phyloP scores from a whole-genome alignment of 2,329 filamentous ascomycete species.

The Microthyrium microscopicum region DNA sequence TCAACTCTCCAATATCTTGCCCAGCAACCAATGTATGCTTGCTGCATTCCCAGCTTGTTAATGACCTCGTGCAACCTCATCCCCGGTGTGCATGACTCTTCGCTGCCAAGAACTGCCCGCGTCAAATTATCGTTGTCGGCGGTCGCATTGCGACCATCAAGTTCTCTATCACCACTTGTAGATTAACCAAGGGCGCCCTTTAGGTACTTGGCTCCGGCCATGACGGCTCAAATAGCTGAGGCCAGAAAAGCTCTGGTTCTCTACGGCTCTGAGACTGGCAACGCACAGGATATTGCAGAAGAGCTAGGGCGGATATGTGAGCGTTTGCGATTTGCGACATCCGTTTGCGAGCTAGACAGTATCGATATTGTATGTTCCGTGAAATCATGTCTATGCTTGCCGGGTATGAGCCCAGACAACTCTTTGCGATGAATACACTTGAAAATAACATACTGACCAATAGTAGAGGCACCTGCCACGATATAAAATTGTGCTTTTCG shows the following conservation, averaged over 20 bases:
- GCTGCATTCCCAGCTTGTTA: too few relatives aligned
- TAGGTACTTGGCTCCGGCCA: too few relatives aligned
- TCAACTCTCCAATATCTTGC: too few relatives aligned
- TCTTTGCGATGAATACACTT: neutral
- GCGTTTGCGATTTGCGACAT: conserved; percentile 61
- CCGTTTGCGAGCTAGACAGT: conserved; percentile 60
- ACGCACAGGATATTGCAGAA: conserved; percentile 77
- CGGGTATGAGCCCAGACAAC: conserved; percentile 8
- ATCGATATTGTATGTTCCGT: conserved; percentile 50
- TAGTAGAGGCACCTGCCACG: conserved; percentile 26
- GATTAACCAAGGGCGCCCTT: too few relatives aligned
- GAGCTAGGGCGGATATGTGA: conserved; percentile 62
- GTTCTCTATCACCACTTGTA: too few relatives aligned
- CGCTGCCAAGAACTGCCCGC: too few relatives aligned
- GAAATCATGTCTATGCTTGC: neutral
- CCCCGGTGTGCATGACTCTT: too few relatives aligned
- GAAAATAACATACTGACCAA: conserved; percentile 8
- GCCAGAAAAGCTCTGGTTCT: conserved; percentile 52
- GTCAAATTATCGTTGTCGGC: too few relatives aligned
- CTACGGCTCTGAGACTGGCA: conserved; percentile 92
- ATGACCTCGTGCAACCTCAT: too few relatives aligned
- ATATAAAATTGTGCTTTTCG: conserved; percentile 51
- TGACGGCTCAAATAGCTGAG: too few relatives aligned
- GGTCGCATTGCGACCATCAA: too few relatives aligned
- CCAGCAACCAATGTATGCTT: too few relatives aligned